A percentile compares a stretch with the other conserved stretches of the same genome.
phyloP scores from a whole-genome alignment of 1,139 yeast genomes.

The Taiozyma onychis region DNA sequence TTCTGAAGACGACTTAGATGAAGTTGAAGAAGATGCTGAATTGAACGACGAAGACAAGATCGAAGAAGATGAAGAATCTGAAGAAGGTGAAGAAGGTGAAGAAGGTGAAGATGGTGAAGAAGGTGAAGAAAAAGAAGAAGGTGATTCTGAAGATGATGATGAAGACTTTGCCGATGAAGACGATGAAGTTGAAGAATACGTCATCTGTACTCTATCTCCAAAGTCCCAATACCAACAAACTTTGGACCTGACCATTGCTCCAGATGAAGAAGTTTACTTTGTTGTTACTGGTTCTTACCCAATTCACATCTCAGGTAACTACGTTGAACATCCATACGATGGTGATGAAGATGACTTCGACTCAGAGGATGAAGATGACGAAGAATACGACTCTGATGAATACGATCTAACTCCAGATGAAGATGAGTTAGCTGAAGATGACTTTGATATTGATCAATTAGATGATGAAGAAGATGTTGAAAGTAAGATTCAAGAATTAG shows the following conservation, averaged over 20 bases:
- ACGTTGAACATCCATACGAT: slow-evolving; percentile 90
- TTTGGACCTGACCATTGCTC: slow-evolving; percentile 81
- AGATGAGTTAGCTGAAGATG: slow-evolving; percentile 60
- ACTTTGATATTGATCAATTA: slow-evolving; percentile 54
- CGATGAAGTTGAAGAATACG: slow-evolving; percentile 65
- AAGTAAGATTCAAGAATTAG: slow-evolving; percentile 38
- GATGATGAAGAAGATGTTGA: slow-evolving; percentile 56
- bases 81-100: slow-evolving; percentile 27
- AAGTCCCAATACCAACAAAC: slow-evolving; percentile 81
- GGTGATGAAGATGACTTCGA: slow-evolving; percentile 52
- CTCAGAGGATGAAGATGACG: slow-evolving; percentile 41
- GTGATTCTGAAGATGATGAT: slow-evolving; percentile 28
- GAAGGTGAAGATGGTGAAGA: slow-evolving; percentile 25
- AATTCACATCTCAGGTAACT: slow-evolving; percentile 90
- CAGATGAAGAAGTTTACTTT: slow-evolving; percentile 91
- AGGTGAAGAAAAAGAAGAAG: slow-evolving; percentile 27
- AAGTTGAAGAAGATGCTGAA: slow-evolving; percentile 36
- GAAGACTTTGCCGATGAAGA: slow-evolving; percentile 28
- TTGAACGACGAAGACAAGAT: slow-evolving; percentile 44
- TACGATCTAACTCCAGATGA: slow-evolving; percentile 91
- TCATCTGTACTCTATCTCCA: slow-evolving; percentile 89
- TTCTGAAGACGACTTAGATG: slow-evolving; percentile 43
- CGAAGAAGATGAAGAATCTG: slow-evolving; percentile 28
- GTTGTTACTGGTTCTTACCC: slow-evolving; percentile 96
- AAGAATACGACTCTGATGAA: slow-evolving; percentile 56